phyloP scores from a whole-genome alignment of 768 basidiomycete genomes.

The Hericium alpestre region DNA sequence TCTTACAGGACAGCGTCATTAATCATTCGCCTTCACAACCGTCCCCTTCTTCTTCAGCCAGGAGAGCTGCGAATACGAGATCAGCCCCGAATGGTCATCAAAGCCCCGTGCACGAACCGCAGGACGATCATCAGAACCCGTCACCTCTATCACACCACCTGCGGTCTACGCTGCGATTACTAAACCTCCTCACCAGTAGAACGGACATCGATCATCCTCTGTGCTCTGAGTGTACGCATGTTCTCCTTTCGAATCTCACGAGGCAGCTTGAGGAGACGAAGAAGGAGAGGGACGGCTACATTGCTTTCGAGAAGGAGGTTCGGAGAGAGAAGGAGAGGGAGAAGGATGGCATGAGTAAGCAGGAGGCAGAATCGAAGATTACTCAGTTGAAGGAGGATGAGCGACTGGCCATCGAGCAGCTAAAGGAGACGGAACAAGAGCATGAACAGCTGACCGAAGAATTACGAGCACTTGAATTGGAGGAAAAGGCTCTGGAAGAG shows the following conservation, averaged over 20 bases:
- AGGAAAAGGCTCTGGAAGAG: conserved; percentile 66
- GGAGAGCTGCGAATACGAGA: conserved; percentile 31
- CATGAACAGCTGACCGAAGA: conserved; percentile 68
- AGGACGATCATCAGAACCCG: conserved; percentile 48
- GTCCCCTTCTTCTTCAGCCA: conserved; percentile 31
- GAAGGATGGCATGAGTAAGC: conserved; percentile 45
- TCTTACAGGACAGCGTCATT: conserved; percentile 77
- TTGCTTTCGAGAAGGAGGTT: conserved; percentile 84
- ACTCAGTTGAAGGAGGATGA: conserved; percentile 64
- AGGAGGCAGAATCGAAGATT: conserved; percentile 64
- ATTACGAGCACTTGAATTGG: conserved; percentile 54
- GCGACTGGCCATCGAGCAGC: conserved; percentile 56
- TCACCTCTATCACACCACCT: conserved; percentile 72
- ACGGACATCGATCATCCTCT: conserved; percentile 87
- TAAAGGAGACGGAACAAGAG: conserved; percentile 69
- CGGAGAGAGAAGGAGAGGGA: conserved; percentile 73
- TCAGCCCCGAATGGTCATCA: conserved; percentile 20
- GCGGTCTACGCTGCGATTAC: conserved; percentile 62
- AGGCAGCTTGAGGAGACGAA: conserved; percentile 81
- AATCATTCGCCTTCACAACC: conserved; percentile 53
- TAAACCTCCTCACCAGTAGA: conserved; percentile 65
- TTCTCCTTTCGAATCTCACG: conserved; percentile 64
- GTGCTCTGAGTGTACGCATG: conserved; percentile 88
- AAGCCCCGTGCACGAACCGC: conserved; percentile 21
- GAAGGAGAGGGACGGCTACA: conserved; percentile 86